phyloP scores from a whole-genome alignment of 2,329 filamentous ascomycete genomes.

The Cercospora brassicicola region DNA sequence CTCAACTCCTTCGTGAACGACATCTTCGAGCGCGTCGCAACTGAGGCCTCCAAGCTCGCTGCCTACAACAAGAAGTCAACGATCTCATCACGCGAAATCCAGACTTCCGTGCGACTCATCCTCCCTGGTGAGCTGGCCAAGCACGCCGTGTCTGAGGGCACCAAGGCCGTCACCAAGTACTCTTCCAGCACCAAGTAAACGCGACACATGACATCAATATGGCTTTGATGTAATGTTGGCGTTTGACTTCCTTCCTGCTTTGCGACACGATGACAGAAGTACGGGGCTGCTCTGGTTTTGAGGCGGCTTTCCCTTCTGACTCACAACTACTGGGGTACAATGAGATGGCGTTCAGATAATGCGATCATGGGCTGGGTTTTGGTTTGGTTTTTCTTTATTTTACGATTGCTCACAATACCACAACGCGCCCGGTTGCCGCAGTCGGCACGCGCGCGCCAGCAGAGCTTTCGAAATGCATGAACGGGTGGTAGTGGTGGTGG shows the following conservation, averaged over 20 bases:
- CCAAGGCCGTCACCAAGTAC: conserved; percentile 99
- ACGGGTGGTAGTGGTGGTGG: conserved; percentile 8
- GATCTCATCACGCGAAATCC: conserved; percentile 98
- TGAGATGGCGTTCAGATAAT: conserved; percentile 55
- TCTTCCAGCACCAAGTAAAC: conserved; percentile 98
- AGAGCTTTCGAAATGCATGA: conserved; percentile 26
- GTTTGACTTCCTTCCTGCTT: conserved; percentile 18
- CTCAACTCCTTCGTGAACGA: conserved; percentile 99
- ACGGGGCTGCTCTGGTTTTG: neutral
- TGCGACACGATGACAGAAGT: conserved; percentile 26
- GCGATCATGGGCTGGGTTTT: conserved; percentile 52
- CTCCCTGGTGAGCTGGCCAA: conserved; percentile 98
- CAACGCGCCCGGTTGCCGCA: conserved; percentile 23
- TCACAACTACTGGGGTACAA: conserved; percentile 12
- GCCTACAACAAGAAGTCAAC: conserved; percentile 99
- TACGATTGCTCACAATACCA: conserved; percentile 36
- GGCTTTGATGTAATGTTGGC: conserved; percentile 15
- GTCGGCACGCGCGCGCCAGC: conserved; percentile 24
- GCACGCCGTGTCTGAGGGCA: conserved; percentile 98
- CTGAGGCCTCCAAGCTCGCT: conserved; percentile 97
- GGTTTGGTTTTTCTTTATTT: conserved; percentile 26
- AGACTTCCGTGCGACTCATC: conserved; percentile 97
- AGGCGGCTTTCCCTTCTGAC: neutral
- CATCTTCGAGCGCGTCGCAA: conserved; percentile 98
- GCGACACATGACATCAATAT: conserved; percentile 34